These are phyloP conservation scores for Aspergillus conjunctus DNA, from an alignment of 495 filamentous ascomycete genomes.

Conservation along the genomic window DNA sequence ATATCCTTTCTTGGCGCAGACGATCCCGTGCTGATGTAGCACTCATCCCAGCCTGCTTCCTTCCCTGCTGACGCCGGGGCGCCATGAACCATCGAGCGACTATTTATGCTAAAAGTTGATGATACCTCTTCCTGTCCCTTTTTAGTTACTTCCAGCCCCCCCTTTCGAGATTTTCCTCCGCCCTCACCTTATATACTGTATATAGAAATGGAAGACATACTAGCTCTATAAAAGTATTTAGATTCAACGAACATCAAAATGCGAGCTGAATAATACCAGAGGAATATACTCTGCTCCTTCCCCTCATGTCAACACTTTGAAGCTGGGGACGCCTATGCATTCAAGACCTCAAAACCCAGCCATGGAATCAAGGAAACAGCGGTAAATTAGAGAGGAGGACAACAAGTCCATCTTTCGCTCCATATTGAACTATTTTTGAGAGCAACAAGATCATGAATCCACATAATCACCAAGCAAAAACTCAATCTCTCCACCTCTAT, in stretches of 20 bases:
- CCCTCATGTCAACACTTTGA: not conserved
- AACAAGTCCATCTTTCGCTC: no score
- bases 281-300: not conserved
- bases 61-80: not conserved
- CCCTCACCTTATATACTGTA: slow-evolving; percentile 7
- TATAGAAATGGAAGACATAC: slow-evolving; percentile 9
- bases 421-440: no score
- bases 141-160: not conserved
- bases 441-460: no score
- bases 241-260: slow-evolving; percentile 1
- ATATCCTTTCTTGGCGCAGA: slow-evolving; percentile 69
- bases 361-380: no score
- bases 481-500: slow-evolving; percentile 39
- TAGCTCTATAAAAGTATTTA: slow-evolving; percentile 1
- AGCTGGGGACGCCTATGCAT: no score
- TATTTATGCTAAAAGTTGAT: slow-evolving; percentile 13
- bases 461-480: not conserved
- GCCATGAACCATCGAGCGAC: not conserved
- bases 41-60: not conserved
- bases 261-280: not conserved
- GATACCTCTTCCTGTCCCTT: slow-evolving; percentile 10
- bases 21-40: slow-evolving; percentile 18
- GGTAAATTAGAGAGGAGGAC: no score
- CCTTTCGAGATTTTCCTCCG: not conserved
- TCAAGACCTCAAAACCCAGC: no score